Conservation (phyloP, 2,329 filamentous ascomycete genomes). For the Xylaria polymorpha region DNA sequence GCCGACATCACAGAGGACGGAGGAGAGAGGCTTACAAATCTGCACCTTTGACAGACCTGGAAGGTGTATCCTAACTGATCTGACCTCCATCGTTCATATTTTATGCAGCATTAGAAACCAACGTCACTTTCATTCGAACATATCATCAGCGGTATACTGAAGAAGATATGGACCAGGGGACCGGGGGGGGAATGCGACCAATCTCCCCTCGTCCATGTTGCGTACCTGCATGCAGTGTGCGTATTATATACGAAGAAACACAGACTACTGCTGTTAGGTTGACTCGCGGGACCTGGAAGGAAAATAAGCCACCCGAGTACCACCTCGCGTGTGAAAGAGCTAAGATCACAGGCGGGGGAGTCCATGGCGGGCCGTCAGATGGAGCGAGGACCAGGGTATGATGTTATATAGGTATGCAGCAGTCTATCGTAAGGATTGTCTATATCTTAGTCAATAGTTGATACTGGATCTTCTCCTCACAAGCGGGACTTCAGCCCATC, state of each 20-base stretch:
- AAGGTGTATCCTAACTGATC: slow-evolving; percentile 23
- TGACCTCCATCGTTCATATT: slow-evolving; percentile 18
- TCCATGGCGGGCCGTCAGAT: neutral
- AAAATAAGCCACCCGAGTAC: slow-evolving; percentile 18
- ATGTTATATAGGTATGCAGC: slow-evolving; percentile 17
- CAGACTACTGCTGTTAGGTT: neutral
- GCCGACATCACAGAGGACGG: neutral
- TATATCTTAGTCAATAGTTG: slow-evolving; percentile 33
- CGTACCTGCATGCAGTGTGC: slow-evolving; percentile 37
- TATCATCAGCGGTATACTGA: slow-evolving; percentile 18
- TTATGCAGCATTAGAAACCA: slow-evolving; percentile 9
- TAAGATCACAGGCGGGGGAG: neutral
- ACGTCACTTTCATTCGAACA: slow-evolving; percentile 12
- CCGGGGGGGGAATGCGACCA: slow-evolving; percentile 17
- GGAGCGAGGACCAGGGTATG: slow-evolving; percentile 27
- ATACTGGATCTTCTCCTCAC: neutral
- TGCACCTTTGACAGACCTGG: slow-evolving; percentile 17
- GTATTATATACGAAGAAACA: slow-evolving; percentile 2
- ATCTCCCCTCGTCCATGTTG: slow-evolving; percentile 19
- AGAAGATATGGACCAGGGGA: slow-evolving; percentile 21
- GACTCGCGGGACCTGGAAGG: slow-evolving; percentile 15
- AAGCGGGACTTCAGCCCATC: slow-evolving; percentile 16
- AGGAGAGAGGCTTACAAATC: slow-evolving; percentile 32
- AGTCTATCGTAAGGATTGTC: slow-evolving; percentile 28
- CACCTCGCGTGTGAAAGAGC: slow-evolving; percentile 6